Evolutionary conservation across 139 green algal species (phyloP), one percentile per base, ranked within the genome.

Genomic region (Tetraselmis chui): DNA sequence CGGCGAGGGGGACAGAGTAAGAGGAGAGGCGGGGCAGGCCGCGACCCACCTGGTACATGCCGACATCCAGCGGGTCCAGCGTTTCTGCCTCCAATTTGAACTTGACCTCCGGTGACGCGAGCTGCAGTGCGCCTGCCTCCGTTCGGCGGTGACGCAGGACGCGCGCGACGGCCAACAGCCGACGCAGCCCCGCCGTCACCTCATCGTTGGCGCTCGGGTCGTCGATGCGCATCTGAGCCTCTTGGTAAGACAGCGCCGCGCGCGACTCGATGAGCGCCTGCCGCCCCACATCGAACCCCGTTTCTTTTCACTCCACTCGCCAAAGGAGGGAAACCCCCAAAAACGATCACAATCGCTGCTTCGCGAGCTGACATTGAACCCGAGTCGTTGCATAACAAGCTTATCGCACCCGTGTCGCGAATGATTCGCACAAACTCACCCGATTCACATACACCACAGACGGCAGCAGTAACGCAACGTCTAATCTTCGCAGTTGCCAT

Each of bases 101-200:
- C 86, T 96, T 97, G 45, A 99, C 96, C 85, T 99, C 96, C 1
- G 95, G 94, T 0, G 91, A 97, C 1, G 96, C 96, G 25, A 99
- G 91, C 77, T 94, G 91, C 75, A 98, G 88, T 1, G 96, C 96
- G 32, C 96, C 96, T 11, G 86, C 79, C 11, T 94, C 93, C 25
- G 85, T 81, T 5, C 96, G 90, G 58, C 85, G 78, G 25, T 83
- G 76, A n/a, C 94, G 80, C 80, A 96, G 79, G 28, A 84, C 59
- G 59, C 84, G 82, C n/a, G 59, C 92, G 89, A 88, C 86, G 83
- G 31, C 85, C 81, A 84, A 31, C 32, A 89, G 67, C 25, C 29
- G 1, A 1, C 59, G 76, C 75, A 89, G 81, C 59, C 59, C 76
- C 31, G 82, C n/a, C 1, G 92, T 92, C n/a, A 97, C 59, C 45